Evolutionary conservation across 257 asterid genomes (phyloP).

Genomic region (Penstemon barbatus): DNA sequence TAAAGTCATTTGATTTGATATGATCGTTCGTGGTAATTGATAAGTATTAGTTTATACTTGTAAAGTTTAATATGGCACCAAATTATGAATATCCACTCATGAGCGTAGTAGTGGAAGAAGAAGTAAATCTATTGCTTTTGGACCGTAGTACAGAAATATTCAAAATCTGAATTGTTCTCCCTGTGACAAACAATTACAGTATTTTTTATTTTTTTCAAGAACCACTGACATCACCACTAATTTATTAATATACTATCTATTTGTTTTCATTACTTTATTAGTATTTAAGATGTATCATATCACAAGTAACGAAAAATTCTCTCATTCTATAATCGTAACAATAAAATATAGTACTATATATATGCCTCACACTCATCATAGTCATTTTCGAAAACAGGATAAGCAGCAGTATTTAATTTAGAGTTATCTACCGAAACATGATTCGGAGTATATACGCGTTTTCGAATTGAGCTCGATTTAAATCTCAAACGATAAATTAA

Average conservation of each 20-base stretch:
- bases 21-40: too few species aligned
- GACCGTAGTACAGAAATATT: too few species aligned
- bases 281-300: conserved; percentile 31
- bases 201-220: too few species aligned
- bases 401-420: background rate
- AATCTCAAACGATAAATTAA: too few species aligned
- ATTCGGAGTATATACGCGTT: background rate
- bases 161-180: conserved; percentile 21
- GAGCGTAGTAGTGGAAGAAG: too few species aligned
- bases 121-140: too few species aligned
- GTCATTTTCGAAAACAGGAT: background rate
- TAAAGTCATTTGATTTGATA: too few species aligned
- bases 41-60: too few species aligned
- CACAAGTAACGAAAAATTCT: conserved; percentile 64
- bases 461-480: too few species aligned
- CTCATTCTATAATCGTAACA: conserved; percentile 17
- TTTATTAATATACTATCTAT: conserved; percentile 26
- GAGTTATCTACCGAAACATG: background rate
- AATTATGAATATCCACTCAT: too few species aligned
- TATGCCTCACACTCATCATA: conserved; percentile 1
- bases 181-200: too few species aligned
- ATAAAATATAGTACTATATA: background rate
- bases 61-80: too few species aligned
- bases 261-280: conserved; percentile 27
- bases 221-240: conserved; percentile 36